Evolutionary conservation across 139 green algal species (phyloP).

Genomic region (Chlamydomonas applanata): DNA sequence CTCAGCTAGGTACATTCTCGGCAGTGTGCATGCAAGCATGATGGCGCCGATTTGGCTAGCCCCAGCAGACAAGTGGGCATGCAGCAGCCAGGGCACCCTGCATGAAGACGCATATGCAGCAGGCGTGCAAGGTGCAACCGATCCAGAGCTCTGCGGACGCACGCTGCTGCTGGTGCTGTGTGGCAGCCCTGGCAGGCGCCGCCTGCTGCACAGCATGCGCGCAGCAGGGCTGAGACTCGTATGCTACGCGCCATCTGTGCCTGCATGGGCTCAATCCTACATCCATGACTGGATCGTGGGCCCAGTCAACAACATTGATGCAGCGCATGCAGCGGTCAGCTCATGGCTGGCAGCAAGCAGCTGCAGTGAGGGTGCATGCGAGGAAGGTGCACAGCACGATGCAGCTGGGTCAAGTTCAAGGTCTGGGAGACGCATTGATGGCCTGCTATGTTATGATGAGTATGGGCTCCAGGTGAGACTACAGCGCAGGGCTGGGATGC

Average conservation of each 20-base stretch:
- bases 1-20: background rate
- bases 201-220: background rate
- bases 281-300: constrained; percentile 4
- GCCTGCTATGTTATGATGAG: constrained; percentile 14
- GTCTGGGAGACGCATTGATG: background rate
- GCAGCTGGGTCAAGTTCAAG: background rate
- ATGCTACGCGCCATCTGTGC: background rate
- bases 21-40: too few relatives aligned
- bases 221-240: background rate
- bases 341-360: constrained; percentile 1
- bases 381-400: background rate
- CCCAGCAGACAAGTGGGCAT: background rate
- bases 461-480: constrained; percentile 4
- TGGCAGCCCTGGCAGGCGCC: background rate
- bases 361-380: background rate
- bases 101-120: background rate
- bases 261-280: background rate
- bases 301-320: background rate
- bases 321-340: background rate
- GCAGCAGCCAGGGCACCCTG: background rate
- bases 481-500: too few relatives aligned
- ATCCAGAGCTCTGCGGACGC: too few relatives aligned
- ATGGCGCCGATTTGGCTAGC: too few relatives aligned
- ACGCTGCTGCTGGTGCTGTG: background rate
- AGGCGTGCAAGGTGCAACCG: too few relatives aligned